These are phyloP conservation scores for Diaporthe ilicicola DNA, from an alignment of 2,329 filamentous ascomycete species.

Conservation along the genomic window DNA sequence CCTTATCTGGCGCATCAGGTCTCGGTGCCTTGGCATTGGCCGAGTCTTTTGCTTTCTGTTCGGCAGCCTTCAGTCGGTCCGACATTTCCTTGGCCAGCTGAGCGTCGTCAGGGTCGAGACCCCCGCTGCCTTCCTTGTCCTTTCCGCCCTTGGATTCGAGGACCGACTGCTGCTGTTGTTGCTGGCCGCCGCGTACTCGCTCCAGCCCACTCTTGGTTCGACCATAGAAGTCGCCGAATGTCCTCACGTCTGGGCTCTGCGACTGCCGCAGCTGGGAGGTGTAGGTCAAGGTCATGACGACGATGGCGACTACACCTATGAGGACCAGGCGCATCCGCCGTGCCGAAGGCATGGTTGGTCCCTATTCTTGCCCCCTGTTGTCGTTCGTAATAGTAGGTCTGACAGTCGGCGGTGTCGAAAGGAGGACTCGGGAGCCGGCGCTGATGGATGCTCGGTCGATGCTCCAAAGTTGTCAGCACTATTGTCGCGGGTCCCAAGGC, in stretches of 20 bases:
- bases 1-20: slow-evolving; percentile 65
- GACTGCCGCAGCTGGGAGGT: slow-evolving; percentile 66
- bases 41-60: slow-evolving; percentile 72
- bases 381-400: not conserved
- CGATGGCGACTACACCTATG: slow-evolving; percentile 68
- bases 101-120: slow-evolving; percentile 65
- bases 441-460: not conserved
- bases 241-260: slow-evolving; percentile 53
- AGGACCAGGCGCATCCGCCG: slow-evolving; percentile 75
- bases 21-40: slow-evolving; percentile 73
- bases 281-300: slow-evolving; percentile 78
- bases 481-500: not conserved
- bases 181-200: slow-evolving; percentile 40
- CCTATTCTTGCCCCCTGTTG: not conserved
- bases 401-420: not conserved
- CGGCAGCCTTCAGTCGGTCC: slow-evolving; percentile 72
- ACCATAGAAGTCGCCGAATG: slow-evolving; percentile 65
- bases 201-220: slow-evolving; percentile 67
- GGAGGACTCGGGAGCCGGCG: not conserved
- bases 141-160: slow-evolving; percentile 50
- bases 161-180: slow-evolving; percentile 44
- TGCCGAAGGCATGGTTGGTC: slow-evolving; percentile 68
- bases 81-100: slow-evolving; percentile 62
- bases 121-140: slow-evolving; percentile 63
- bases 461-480: not conserved